phyloP scores from a whole-genome alignment of 75 land plant species.

The Gnetum montanum region DNA sequence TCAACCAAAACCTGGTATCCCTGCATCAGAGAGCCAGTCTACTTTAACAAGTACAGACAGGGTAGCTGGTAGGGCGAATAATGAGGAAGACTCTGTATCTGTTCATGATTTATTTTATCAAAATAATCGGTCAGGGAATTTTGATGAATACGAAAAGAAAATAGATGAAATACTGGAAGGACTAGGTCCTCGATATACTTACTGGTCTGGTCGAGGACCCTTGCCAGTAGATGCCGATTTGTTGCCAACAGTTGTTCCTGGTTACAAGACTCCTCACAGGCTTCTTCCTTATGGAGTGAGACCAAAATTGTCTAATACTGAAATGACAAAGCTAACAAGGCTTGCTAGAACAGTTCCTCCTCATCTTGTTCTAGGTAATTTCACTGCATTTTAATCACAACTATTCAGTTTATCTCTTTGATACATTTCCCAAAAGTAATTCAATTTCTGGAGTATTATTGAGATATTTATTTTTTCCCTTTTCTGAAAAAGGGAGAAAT shows the following conservation, averaged over 20 bases:
- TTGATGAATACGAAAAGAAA: constrained; percentile 52
- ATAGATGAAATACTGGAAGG: constrained; percentile 57
- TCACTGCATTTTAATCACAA: too few relatives aligned
- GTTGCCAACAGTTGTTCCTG: constrained; percentile 58
- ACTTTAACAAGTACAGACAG: too few relatives aligned
- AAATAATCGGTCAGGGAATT: too few relatives aligned
- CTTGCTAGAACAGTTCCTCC: constrained; percentile 82
- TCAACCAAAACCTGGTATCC: constrained; percentile 9
- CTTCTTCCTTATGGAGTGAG: constrained; percentile 85
- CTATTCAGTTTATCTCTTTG: too few relatives aligned
- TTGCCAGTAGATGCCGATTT: constrained; percentile 92
- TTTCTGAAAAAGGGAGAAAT: constrained; percentile 62
- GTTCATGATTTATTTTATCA: too few relatives aligned
- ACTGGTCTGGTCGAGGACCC: constrained; percentile 83
- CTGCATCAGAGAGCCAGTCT: too few relatives aligned
- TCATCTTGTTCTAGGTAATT: constrained; percentile 87
- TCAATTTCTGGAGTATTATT: too few relatives aligned
- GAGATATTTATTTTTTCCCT: neutral
- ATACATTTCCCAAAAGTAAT: too few relatives aligned
- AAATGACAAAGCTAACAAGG: constrained; percentile 59
- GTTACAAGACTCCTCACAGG: constrained; percentile 75
- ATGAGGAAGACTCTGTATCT: too few relatives aligned
- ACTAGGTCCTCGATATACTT: constrained; percentile 77
- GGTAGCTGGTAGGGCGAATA: too few relatives aligned
- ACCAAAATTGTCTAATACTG: constrained; percentile 31